These are phyloP conservation scores for Malus asiatica DNA, from an alignment of 306 rosid genomes.

Conservation along the genomic window DNA sequence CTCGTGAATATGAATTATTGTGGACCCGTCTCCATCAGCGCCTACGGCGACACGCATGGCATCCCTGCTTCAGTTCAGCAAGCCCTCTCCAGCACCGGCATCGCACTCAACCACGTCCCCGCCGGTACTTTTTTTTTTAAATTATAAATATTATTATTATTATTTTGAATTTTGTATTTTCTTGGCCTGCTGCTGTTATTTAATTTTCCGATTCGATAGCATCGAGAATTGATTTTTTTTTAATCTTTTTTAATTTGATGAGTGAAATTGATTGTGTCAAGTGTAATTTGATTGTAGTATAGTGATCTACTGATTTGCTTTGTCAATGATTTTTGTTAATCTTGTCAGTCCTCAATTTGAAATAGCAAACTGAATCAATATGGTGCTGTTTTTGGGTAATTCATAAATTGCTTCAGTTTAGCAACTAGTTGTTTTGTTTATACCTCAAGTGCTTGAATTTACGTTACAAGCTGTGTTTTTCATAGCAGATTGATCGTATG, in stretches of 20 bases:
- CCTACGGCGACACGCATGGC: constrained; percentile 73
- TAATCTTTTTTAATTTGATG: background rate
- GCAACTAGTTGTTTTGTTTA: background rate
- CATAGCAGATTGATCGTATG: background rate
- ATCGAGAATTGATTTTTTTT: background rate
- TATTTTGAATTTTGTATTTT: background rate
- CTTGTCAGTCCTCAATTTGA: background rate
- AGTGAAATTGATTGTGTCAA: background rate
- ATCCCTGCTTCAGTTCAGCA: constrained; percentile 46
- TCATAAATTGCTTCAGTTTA: background rate
- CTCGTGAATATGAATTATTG: constrained; percentile 43
- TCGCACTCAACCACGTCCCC: constrained; percentile 75
- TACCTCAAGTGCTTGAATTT: background rate
- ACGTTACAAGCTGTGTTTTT: background rate
- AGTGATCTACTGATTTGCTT: background rate
- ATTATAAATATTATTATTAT: background rate
- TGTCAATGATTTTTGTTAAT: background rate
- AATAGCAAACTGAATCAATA: background rate
- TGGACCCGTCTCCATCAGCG: constrained; percentile 68
- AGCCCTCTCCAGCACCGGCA: constrained; percentile 76
- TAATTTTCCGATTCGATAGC: background rate
- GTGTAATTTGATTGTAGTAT: background rate
- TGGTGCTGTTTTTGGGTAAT: background rate
- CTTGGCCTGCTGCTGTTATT: background rate
- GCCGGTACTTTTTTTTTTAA: constrained; percentile 30